Evolutionary conservation across 164 flowering plant species (phyloP).

Genomic region (Nelumbo lutea): DNA sequence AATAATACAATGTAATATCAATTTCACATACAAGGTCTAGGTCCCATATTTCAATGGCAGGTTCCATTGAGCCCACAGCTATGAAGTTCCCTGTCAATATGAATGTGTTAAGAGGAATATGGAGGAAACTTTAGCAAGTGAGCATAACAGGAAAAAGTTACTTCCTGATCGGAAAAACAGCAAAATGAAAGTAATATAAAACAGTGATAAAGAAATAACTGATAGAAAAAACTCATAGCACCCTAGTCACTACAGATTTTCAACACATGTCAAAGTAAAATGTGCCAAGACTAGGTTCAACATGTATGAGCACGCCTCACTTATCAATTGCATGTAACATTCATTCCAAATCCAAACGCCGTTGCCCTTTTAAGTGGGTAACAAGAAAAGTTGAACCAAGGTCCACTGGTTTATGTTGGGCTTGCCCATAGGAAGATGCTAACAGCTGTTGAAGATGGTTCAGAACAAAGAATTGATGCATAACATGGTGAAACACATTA

Average conservation of each 20-base stretch:
- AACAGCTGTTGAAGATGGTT: neutral
- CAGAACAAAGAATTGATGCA: neutral
- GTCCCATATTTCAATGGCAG: constrained; percentile 95
- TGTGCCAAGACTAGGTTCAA: too few species aligned
- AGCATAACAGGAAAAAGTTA: neutral
- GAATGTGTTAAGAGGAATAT: neutral
- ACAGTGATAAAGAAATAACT: neutral
- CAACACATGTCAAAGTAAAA: too few species aligned
- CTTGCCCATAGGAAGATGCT: neutral
- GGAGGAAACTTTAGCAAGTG: neutral
- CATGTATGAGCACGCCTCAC: too few species aligned
- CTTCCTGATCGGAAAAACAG: neutral
- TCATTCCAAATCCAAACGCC: too few species aligned
- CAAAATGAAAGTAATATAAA: too few species aligned
- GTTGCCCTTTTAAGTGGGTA: neutral
- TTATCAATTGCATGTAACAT: too few species aligned
- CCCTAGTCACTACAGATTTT: too few species aligned
- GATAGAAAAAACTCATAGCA: too few species aligned
- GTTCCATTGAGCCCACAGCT: constrained; percentile 88
- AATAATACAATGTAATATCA: constrained; percentile 2
- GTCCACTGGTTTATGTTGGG: neutral
- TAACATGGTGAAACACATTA: neutral
- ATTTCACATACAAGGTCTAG: constrained; percentile 70
- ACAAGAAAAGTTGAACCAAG: neutral
- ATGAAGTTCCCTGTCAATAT: constrained; percentile 31